These are phyloP conservation scores for Trichoderma pleuroti DNA, from an alignment of 2,329 filamentous ascomycete species.

Conservation along the genomic window DNA sequence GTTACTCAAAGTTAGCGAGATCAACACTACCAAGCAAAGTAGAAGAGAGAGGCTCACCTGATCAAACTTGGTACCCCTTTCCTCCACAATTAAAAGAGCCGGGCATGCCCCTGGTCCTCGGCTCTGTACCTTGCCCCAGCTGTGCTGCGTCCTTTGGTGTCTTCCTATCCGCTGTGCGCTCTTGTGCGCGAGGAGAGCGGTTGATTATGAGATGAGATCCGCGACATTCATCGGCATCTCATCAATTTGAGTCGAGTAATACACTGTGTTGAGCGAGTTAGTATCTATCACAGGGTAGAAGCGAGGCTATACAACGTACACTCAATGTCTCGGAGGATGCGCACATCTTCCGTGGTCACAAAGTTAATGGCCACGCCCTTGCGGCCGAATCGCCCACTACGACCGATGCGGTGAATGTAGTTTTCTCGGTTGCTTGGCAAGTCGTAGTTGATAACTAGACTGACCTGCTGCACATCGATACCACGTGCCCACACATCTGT, in stretches of 20 bases:
- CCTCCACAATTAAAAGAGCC: conserved; percentile 20
- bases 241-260: conserved; percentile 95
- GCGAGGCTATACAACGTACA: conserved; percentile 50
- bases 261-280: conserved; percentile 52
- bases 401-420: conserved; percentile 97
- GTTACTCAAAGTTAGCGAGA: neutral
- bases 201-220: conserved; percentile 51
- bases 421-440: conserved; percentile 98
- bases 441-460: conserved; percentile 98
- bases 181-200: neutral
- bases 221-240: conserved; percentile 98
- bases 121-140: neutral
- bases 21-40: neutral
- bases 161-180: neutral
- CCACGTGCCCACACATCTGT: conserved; percentile 98
- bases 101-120: conserved; percentile 11
- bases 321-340: conserved; percentile 96
- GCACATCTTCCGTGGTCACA: conserved; percentile 95
- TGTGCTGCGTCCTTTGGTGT: neutral
- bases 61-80: conserved; percentile 20
- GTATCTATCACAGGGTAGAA: neutral
- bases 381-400: conserved; percentile 90
- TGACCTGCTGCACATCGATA: conserved; percentile 98
- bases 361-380: conserved; percentile 99
- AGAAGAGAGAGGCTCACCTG: conserved; percentile 18